Conservation (phyloP, 495 filamentous ascomycete species). For the Hypomontagnella submonticulosa region DNA sequence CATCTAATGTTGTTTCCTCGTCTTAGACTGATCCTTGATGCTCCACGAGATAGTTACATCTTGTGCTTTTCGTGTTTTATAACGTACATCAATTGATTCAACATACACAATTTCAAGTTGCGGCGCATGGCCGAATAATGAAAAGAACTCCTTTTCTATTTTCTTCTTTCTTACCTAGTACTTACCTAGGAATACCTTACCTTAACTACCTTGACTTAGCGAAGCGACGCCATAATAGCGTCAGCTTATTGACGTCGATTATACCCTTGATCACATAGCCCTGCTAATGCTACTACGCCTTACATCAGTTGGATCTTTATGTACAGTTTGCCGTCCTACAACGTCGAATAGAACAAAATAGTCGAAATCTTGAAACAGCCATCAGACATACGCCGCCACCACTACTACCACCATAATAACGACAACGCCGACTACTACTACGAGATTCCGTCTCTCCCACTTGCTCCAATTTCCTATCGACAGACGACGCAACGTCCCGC, state of each 20-base stretch:
- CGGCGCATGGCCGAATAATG: constrained; percentile 15
- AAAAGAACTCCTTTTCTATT: too few species aligned
- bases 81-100: too few species aligned
- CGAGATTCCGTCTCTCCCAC: too few species aligned
- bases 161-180: too few species aligned
- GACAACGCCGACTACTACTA: too few species aligned
- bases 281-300: not conserved
- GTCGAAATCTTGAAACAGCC: constrained; percentile 7
- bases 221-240: constrained; percentile 13
- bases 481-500: constrained; percentile 11
- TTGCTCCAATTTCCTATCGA: not conserved
- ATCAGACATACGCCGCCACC: not conserved
- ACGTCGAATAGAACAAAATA: constrained; percentile 15
- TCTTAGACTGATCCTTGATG: constrained; percentile 17
- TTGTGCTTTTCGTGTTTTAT: constrained; percentile 22
- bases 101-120: constrained; percentile 17
- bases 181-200: too few species aligned
- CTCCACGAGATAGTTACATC: constrained; percentile 1
- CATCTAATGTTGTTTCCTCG: constrained; percentile 7
- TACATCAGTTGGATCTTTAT: not conserved
- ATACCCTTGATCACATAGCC: constrained; percentile 27
- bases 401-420: not conserved
- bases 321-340: constrained; percentile 3
- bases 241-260: constrained; percentile 14
- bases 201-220: constrained; percentile 12